A percentile compares a stretch with the other conserved stretches of the same genome.
Conservation (phyloP, 1,284 basidiomycete genomes). For the Phlebopus sp. region DNA sequence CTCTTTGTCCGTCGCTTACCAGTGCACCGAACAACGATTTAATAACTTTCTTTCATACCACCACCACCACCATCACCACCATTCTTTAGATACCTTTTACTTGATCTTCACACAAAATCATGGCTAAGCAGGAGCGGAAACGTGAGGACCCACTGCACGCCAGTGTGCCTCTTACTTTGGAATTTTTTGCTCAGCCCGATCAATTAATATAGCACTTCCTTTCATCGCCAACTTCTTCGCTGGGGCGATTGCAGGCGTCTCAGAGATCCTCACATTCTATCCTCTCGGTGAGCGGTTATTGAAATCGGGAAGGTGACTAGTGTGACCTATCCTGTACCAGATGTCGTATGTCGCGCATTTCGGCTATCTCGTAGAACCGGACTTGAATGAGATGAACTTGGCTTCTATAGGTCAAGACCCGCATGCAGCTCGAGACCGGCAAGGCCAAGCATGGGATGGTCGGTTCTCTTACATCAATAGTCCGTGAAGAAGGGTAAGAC, state of each 20-base stretch:
- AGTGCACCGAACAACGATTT: background rate
- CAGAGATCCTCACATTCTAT: slow-evolving; percentile 91
- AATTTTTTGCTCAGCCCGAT: slow-evolving; percentile 5
- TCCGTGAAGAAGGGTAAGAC: slow-evolving; percentile 81
- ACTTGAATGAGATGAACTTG: slow-evolving; percentile 16
- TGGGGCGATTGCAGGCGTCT: slow-evolving; percentile 85
- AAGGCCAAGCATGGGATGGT: slow-evolving; percentile 79
- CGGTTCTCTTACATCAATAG: slow-evolving; percentile 74
- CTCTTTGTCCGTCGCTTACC: slow-evolving; percentile 1
- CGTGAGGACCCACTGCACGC: slow-evolving; percentile 31
- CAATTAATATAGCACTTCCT: slow-evolving; percentile 60
- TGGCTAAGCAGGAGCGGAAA: slow-evolving; percentile 43
- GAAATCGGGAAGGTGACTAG: slow-evolving; percentile 33
- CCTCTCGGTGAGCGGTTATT: slow-evolving; percentile 70
- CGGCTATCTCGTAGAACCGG: slow-evolving; percentile 7
- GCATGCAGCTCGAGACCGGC: slow-evolving; percentile 92
- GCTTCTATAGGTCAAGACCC: slow-evolving; percentile 81
- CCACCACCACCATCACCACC: slow-evolving; percentile 1
- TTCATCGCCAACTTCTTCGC: slow-evolving; percentile 87
- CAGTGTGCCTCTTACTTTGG: background rate
- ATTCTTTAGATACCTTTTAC: background rate
- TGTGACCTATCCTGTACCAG: slow-evolving; percentile 27
- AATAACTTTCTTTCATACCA: background rate
- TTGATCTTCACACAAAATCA: slow-evolving; percentile 15
- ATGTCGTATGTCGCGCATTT: slow-evolving; percentile 47